Evolutionary conservation across 2,329 filamentous ascomycete genomes (phyloP).

Genomic region (Botrytis fabae): DNA sequence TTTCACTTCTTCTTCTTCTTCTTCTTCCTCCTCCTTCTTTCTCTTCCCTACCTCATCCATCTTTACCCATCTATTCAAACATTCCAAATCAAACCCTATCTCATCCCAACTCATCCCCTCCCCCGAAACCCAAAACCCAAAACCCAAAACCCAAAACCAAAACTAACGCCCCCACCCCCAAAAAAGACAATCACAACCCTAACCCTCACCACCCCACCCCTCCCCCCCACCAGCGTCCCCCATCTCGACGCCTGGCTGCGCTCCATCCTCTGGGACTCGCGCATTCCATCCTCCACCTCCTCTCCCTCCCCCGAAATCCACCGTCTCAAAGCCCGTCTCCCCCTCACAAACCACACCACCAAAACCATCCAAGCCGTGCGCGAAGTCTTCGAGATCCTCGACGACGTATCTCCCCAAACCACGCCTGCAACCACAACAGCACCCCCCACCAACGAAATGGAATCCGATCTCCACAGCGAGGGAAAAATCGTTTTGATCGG

Average conservation of each 20-base stretch:
- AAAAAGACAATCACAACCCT: slow-evolving; percentile 79
- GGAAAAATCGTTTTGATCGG: slow-evolving; percentile 22
- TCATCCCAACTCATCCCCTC: too few species aligned
- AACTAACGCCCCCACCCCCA: not conserved
- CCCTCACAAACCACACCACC: slow-evolving; percentile 57
- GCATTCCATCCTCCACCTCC: slow-evolving; percentile 5
- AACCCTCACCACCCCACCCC: slow-evolving; percentile 63
- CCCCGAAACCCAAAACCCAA: too few species aligned
- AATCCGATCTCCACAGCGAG: not conserved
- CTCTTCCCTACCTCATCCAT: not conserved
- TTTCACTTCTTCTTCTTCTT: not conserved
- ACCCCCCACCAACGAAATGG: not conserved
- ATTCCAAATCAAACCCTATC: not conserved
- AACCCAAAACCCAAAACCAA: too few species aligned
- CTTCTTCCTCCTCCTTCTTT: not conserved
- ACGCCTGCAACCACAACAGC: too few species aligned
- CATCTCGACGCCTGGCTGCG: slow-evolving; percentile 35
- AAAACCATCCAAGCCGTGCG: slow-evolving; percentile 89
- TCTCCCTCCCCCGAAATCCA: slow-evolving; percentile 68
- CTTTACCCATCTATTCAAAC: not conserved
- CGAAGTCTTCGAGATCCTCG: slow-evolving; percentile 89
- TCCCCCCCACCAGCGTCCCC: slow-evolving; percentile 58
- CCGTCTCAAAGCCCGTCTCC: slow-evolving; percentile 78
- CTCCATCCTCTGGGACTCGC: slow-evolving; percentile 28
- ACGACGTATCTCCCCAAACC: slow-evolving; percentile 43